Base-by-base conservation (phyloP, 257 asterid genomes). In the Lantana camara region DNA sequence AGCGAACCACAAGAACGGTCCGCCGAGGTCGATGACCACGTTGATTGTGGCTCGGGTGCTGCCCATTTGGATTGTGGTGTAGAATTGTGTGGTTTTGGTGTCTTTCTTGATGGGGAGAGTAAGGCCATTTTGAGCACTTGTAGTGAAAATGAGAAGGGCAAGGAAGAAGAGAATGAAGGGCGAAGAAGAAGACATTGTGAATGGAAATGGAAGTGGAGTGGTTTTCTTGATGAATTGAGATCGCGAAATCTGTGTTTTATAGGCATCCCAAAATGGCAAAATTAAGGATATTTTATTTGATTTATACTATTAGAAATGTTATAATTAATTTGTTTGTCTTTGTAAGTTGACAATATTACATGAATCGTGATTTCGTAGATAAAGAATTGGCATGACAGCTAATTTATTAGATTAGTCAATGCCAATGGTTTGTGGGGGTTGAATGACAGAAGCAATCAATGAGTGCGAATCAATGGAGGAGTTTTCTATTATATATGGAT, bases 11-110 rank as follows among this genome's bases (percentile, higher is more conserved):
- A 70, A 55, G 67, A 35, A 46, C 11, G 50, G 79, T 47, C 69
- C 68, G 8, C 83, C 83, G 30, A 81, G 82, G 67, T 75, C 78
- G 65, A 81, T 17, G 58, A 58, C 74, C 4, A 80, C 49, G 38
- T 32, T 78, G n/a, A 81, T 69, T 27, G 78, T 12, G 51, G 73
- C 58, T 1, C 61, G 70, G 38, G 49, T 35, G 75, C 80, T 75
- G 62, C 87, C 82, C 80, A 78, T 73, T 1, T 60, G 59, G 24
- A 82, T 9, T 0, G 80, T 73, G 67, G 87, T 63, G 75, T 70
- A 67, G 79, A 49, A 65, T 50, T 79, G 87, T 0, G 63, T 34
- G 9, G 84, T 82, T 57, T 70, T 55, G 19, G 72, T 4, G 62
- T 82, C 84, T 29, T 73, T 75, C 3, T 23, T 30, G 46, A 82